A percentile compares a stretch with the other conserved stretches of the same genome.
phyloP scores from a whole-genome alignment of 2,329 filamentous ascomycete genomes.

The Fusarium sp. region DNA sequence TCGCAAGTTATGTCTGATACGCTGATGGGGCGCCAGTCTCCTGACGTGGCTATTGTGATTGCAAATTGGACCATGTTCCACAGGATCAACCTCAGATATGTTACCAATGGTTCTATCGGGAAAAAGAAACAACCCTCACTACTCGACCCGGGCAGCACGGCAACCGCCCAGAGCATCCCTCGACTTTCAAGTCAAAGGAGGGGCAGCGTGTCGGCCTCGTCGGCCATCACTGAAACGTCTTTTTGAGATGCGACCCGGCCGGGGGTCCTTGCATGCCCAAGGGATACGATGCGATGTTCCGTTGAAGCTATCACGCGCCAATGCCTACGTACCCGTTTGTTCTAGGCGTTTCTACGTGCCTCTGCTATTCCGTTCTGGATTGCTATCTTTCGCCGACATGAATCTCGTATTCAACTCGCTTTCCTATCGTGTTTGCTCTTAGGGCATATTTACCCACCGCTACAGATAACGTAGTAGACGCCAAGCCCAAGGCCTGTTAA shows the following conservation, averaged over 20 bases:
- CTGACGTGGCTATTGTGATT: constrained; percentile 23
- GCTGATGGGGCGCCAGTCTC: constrained; percentile 8
- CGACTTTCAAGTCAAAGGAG: constrained; percentile 27
- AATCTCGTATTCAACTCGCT: constrained; percentile 37
- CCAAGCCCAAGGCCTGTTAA: constrained; percentile 41
- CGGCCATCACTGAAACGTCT: constrained; percentile 32
- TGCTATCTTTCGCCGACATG: constrained; percentile 22
- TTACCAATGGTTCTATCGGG: constrained; percentile 2
- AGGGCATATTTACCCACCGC: constrained; percentile 19
- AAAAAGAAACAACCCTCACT: constrained; percentile 19
- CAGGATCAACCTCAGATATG: constrained; percentile 20
- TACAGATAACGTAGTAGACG: constrained; percentile 31
- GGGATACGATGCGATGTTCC: constrained; percentile 16
- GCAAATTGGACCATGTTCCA: constrained; percentile 18
- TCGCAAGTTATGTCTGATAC: constrained; percentile 8
- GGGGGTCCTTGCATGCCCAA: constrained; percentile 17
- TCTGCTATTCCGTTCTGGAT: constrained; percentile 6
- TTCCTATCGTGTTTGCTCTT: constrained; percentile 16
- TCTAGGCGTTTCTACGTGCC: constrained; percentile 21
- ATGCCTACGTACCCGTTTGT: constrained; percentile 1
- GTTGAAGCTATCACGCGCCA: constrained; percentile 27
- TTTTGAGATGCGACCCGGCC: constrained; percentile 24
- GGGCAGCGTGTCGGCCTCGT: constrained; percentile 34
- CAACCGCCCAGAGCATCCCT: constrained; percentile 20
- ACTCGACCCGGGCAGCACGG: constrained; percentile 20